Evolutionary conservation across 1,284 basidiomycete genomes (phyloP).

Genomic region (Sanghuangporus weigelae): DNA sequence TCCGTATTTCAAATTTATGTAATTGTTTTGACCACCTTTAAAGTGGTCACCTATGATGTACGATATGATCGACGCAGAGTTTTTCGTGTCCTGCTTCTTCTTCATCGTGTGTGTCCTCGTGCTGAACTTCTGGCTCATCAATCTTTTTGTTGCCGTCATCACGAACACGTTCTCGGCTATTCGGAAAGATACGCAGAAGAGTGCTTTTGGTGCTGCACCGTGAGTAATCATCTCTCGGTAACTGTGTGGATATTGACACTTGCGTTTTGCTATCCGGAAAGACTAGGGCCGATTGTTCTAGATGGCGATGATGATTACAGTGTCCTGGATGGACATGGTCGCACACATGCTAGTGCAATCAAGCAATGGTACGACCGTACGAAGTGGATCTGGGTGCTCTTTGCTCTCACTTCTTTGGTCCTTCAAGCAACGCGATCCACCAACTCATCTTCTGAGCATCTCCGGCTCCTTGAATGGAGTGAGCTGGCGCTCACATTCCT

Average conservation of each 20-base stretch:
- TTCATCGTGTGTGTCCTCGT: conserved; percentile 84
- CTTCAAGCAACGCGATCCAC: conserved; percentile 76
- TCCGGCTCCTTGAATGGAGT: conserved; percentile 51
- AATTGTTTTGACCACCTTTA: not conserved
- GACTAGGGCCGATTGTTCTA: conserved; percentile 43
- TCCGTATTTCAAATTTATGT: not conserved
- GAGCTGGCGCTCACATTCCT: conserved; percentile 81
- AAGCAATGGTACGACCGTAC: conserved; percentile 59
- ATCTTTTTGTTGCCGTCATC: conserved; percentile 94
- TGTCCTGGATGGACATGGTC: conserved; percentile 38
- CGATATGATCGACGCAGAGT: conserved; percentile 87
- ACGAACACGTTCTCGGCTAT: conserved; percentile 94
- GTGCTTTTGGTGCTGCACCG: conserved; percentile 86
- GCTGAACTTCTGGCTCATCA: conserved; percentile 93
- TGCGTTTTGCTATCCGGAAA: conserved; percentile 21
- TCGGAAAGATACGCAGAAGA: conserved; percentile 82
- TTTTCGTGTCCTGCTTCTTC: conserved; percentile 82
- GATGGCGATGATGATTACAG: conserved; percentile 56
- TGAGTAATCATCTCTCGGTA: conserved; percentile 27
- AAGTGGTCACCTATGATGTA: conserved; percentile 87
- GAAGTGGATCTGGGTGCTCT: conserved; percentile 71
- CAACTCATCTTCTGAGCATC: conserved; percentile 42
- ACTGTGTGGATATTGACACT: not conserved
- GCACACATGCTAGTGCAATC: conserved; percentile 39
- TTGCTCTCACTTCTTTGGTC: conserved; percentile 69